Evolutionary conservation across 192 early-diverging fungal genomes (phyloP).

Genomic region (Oehlia diaphana): DNA sequence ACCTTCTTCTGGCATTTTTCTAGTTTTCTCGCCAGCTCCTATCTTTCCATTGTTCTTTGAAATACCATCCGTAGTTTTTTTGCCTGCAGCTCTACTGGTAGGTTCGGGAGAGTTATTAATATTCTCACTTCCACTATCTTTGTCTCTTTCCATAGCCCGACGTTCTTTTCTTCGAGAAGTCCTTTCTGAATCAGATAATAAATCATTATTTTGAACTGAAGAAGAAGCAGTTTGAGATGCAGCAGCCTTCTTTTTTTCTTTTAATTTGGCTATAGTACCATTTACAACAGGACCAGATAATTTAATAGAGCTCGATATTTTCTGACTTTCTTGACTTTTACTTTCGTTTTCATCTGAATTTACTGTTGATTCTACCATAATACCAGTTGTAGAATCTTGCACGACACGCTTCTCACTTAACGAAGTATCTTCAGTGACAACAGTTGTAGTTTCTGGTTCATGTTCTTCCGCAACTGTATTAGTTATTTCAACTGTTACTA

Average conservation of each 20-base stretch:
- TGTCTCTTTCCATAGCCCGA: slow-evolving; percentile 27
- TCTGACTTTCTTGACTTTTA: slow-evolving; percentile 27
- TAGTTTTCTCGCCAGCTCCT: slow-evolving; percentile 8
- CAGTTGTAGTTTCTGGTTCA: slow-evolving; percentile 17
- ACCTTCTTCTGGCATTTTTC: neutral
- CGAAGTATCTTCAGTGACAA: slow-evolving; percentile 17
- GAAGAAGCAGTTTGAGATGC: slow-evolving; percentile 8
- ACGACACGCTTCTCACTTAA: slow-evolving; percentile 19
- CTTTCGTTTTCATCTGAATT: slow-evolving; percentile 34
- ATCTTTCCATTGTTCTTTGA: slow-evolving; percentile 13
- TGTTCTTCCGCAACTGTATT: neutral
- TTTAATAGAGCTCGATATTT: slow-evolving; percentile 29
- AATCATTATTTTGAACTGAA: neutral
- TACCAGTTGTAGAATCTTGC: neutral
- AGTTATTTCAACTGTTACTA: neutral
- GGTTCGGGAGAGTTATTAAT: neutral
- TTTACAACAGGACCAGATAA: slow-evolving; percentile 45
- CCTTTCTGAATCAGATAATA: slow-evolving; percentile 26
- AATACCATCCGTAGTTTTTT: slow-evolving; percentile 8
- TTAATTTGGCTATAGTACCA: slow-evolving; percentile 44
- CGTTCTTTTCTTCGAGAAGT: slow-evolving; percentile 5
- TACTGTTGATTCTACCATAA: neutral
- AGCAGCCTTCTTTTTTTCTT: slow-evolving; percentile 41
- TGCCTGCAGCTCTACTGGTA: neutral
- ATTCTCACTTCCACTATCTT: slow-evolving; percentile 33